Evolutionary conservation across 192 early-diverging fungal species (phyloP).

Genomic region (Backusella mclennaniae): DNA sequence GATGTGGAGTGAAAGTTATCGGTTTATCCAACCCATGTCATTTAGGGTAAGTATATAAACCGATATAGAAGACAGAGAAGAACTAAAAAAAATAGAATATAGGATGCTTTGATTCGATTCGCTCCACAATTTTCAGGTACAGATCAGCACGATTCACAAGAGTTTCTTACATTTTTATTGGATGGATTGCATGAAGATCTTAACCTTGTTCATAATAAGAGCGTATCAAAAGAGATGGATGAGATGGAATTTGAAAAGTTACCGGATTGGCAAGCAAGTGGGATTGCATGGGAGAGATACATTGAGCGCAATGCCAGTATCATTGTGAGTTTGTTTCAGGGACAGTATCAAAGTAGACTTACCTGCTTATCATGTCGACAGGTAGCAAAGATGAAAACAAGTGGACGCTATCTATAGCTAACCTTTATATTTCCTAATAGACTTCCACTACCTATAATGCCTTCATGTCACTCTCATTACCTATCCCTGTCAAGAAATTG

Average conservation of each 20-base stretch:
- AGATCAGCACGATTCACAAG: conserved; percentile 97
- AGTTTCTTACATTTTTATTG: conserved; percentile 88
- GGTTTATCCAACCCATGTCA: conserved; percentile 71
- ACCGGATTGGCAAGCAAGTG: conserved; percentile 57
- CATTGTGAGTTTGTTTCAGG: conserved; percentile 93
- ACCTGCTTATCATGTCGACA: conserved; percentile 66
- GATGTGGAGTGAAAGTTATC: conserved; percentile 83
- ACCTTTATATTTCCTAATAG: not conserved
- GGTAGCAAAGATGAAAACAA: not conserved
- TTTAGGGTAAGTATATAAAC: conserved; percentile 54
- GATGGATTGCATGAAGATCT: conserved; percentile 92
- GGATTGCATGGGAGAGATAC: conserved; percentile 76
- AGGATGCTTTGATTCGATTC: conserved; percentile 65
- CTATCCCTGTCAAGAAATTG: conserved; percentile 64
- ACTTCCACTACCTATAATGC: conserved; percentile 82
- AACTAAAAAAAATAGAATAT: not conserved
- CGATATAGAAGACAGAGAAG: not conserved
- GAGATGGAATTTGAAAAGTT: conserved; percentile 64
- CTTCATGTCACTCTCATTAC: conserved; percentile 93
- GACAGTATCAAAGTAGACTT: conserved; percentile 66
- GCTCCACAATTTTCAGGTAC: conserved; percentile 84
- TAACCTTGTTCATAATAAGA: conserved; percentile 54
- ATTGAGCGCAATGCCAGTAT: conserved; percentile 73
- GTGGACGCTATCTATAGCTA: too few relatives aligned
- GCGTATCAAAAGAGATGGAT: conserved; percentile 38